A percentile compares a stretch with the other conserved stretches of the same genome.
Conservation (phyloP, 371 early-diverging fungal species). For the Batrachochytrium dendrobatidis region DNA sequence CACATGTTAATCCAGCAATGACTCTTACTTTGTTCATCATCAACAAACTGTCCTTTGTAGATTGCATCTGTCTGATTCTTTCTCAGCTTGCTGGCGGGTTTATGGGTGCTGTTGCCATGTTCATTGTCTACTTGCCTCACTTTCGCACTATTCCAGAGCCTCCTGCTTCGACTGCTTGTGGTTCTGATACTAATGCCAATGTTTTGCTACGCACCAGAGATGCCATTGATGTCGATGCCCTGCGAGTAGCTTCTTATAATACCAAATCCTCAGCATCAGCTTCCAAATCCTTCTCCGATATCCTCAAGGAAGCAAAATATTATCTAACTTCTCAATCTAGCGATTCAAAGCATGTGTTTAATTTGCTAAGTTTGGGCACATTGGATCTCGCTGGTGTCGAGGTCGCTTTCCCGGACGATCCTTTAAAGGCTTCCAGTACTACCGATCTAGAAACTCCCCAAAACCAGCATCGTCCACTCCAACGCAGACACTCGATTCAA, state of each 20-base stretch:
- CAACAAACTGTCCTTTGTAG: constrained; percentile 6
- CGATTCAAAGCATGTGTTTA: constrained; percentile 16
- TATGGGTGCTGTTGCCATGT: constrained; percentile 11
- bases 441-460: neutral
- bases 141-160: constrained; percentile 19
- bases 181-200: neutral
- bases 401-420: constrained; percentile 18
- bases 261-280: constrained; percentile 4
- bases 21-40: constrained; percentile 15
- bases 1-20: constrained; percentile 22
- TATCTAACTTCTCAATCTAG: constrained; percentile 14
- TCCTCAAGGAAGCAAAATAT: constrained; percentile 13
- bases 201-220: constrained; percentile 19
- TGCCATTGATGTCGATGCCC: constrained; percentile 14
- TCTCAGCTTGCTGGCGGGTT: constrained; percentile 19
- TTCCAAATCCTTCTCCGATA: neutral
- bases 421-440: neutral
- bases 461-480: neutral
- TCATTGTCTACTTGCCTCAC: constrained; percentile 19
- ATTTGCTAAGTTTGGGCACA: constrained; percentile 16
- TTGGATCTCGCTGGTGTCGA: constrained; percentile 16
- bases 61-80: constrained; percentile 14
- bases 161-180: neutral
- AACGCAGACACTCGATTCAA: constrained; percentile 17
- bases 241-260: constrained; percentile 20